Base-by-base conservation (phyloP, 2,329 filamentous ascomycete species). In the Clonostachys byssicola region DNA sequence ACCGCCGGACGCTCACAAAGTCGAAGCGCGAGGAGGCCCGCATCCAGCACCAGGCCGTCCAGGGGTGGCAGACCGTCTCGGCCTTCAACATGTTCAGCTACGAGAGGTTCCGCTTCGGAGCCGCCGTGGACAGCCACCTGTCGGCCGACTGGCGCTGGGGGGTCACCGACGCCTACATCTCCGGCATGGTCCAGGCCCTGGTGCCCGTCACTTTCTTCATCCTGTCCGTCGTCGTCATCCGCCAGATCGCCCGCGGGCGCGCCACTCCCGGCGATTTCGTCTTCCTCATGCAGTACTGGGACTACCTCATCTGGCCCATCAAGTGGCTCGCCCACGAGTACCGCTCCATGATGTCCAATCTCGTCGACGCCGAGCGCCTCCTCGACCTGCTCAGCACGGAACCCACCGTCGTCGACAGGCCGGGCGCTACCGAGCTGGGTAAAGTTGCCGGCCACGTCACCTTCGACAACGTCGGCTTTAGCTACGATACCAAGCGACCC, bases 271-370 rank as follows among this genome's bases (percentile, higher is more conserved):
- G 86, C 47, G 76, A 86, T 52, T 89, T 90, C 54, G 81, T 87
- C 47, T 81, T 84, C 65, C 71, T 90, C 14, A 67, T 89, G 50
- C 85, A 84, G 46, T 90, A 89, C 62, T 88, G 88, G 85, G 89
- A 57, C 72, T 90, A 38, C 85, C 86, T 42, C 75, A 64, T 54
- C 56, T 78, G 45, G 48, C 56, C 56, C 16, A 39, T 65, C 62
- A 52, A 54, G 60, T 65, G 54, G 41, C 56, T 58, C 5, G 49
- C 47, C 9, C 49, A 49, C 16, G 40, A 42, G 16, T 42, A 42
- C 40, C 40, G 44, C 49, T 17, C 47, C 43, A 20, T 36, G 49
- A 78, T 77, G 48, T 71, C 74, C 51, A 73, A 80, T 47, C 68
- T 83, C 35, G 77, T 83, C 42, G 72, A 81, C 48, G 78, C 79